Conservation (phyloP, 345 rosid genomes). For the Mallotus nudiflorus region DNA sequence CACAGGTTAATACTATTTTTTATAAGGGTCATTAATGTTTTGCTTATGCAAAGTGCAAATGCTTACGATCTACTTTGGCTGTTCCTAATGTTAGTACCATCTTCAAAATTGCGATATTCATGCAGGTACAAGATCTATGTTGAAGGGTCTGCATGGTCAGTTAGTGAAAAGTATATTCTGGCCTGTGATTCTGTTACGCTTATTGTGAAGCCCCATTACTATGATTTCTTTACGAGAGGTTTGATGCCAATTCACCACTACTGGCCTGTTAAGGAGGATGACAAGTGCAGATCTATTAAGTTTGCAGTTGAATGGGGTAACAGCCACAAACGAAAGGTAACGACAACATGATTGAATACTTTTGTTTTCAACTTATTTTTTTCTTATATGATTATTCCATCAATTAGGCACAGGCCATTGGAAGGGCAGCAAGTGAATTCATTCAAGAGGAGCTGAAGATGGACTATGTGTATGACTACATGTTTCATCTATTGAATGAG, state of each 20-base stretch:
- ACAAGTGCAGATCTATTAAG: slow-evolving; percentile 32
- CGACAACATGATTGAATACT: background rate
- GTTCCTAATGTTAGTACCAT: background rate
- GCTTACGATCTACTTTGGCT: background rate
- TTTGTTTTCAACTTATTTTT: background rate
- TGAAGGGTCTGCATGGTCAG: slow-evolving; percentile 38
- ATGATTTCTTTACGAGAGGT: slow-evolving; percentile 34
- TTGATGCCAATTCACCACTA: slow-evolving; percentile 24
- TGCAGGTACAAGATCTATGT: slow-evolving; percentile 33
- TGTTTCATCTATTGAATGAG: slow-evolving; percentile 34
- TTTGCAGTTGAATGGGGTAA: slow-evolving; percentile 40
- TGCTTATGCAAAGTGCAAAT: background rate
- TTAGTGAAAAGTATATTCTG: slow-evolving; percentile 36
- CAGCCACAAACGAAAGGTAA: slow-evolving; percentile 20
- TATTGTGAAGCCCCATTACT: slow-evolving; percentile 29
- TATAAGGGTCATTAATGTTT: background rate
- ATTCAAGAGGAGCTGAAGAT: slow-evolving; percentile 27
- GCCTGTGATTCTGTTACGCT: slow-evolving; percentile 30
- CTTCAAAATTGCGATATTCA: background rate
- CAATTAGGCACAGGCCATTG: slow-evolving; percentile 28
- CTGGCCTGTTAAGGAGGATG: slow-evolving; percentile 27
- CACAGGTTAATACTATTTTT: slow-evolving; percentile 48
- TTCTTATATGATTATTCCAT: background rate
- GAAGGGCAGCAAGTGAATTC: slow-evolving; percentile 32
- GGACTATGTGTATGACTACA: slow-evolving; percentile 33